These are phyloP conservation scores for Favolaschia claudopus DNA, from an alignment of 768 basidiomycete genomes.

Conservation along the genomic window DNA sequence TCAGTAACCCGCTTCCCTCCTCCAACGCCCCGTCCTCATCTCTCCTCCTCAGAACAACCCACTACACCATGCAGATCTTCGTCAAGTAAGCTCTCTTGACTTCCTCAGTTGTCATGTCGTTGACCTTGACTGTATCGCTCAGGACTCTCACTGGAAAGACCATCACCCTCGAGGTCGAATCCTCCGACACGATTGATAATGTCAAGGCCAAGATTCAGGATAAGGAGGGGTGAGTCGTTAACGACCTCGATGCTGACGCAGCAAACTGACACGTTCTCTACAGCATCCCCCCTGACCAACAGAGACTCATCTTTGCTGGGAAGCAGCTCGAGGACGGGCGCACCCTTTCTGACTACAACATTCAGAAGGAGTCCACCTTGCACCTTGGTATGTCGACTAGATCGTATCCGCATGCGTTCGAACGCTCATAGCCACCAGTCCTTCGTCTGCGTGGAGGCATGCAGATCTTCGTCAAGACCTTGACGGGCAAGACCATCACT, in stretches of 20 bases:
- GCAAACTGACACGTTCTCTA: not conserved
- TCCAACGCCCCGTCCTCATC: no score
- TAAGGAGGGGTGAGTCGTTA: slow-evolving; percentile 78
- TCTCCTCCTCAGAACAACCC: slow-evolving; percentile 33
- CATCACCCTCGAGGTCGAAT: slow-evolving; percentile 78
- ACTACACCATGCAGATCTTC: slow-evolving; percentile 67
- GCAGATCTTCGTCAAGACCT: slow-evolving; percentile 48
- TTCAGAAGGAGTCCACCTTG: slow-evolving; percentile 67
- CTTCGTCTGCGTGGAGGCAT: slow-evolving; percentile 31
- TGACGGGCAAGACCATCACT: slow-evolving; percentile 71
- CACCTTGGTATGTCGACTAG: slow-evolving; percentile 65
- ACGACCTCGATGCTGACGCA: slow-evolving; percentile 49
- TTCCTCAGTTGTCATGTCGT: not conserved
- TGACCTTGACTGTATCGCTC: not conserved
- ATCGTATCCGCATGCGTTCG: slow-evolving; percentile 67
- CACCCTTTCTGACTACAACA: slow-evolving; percentile 76
- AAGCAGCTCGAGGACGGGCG: slow-evolving; percentile 91
- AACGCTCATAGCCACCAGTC: slow-evolving; percentile 33
- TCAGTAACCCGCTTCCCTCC: no score
- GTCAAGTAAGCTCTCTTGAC: slow-evolving; percentile 45
- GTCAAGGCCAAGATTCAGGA: slow-evolving; percentile 81
- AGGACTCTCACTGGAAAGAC: slow-evolving; percentile 70
- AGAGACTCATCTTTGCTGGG: slow-evolving; percentile 83
- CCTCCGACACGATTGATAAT: slow-evolving; percentile 77
- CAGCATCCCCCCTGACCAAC: slow-evolving; percentile 42